Conservation (phyloP, 208 protist species). For the Crithidia fasciculata region DNA sequence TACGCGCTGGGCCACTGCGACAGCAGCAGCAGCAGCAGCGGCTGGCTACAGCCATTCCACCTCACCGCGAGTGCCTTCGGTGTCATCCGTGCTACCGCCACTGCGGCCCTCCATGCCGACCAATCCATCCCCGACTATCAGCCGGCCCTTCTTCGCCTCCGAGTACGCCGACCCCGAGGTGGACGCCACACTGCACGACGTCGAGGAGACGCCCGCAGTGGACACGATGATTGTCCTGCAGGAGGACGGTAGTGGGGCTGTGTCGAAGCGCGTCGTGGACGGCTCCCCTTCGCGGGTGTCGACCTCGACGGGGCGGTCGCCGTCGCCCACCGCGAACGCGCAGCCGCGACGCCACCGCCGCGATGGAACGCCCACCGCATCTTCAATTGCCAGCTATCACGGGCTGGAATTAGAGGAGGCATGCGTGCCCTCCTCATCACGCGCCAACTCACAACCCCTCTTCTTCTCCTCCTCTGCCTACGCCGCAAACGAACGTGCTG, state of each 20-base stretch:
- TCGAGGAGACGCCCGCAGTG: constrained; percentile 31
- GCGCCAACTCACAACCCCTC: not conserved
- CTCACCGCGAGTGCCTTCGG: not conserved
- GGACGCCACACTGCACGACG: constrained; percentile 48
- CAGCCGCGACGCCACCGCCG: constrained; percentile 5
- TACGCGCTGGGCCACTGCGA: not conserved
- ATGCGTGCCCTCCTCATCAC: not conserved
- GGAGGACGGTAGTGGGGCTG: constrained; percentile 40
- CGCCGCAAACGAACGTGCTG: not conserved
- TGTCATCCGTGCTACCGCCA: not conserved
- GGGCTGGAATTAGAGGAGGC: not conserved
- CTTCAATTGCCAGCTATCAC: constrained; percentile 6
- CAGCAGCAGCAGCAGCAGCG: not conserved
- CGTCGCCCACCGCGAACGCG: not conserved
- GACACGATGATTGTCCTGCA: constrained; percentile 46
- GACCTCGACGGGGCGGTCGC: constrained; percentile 7
- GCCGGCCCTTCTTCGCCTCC: constrained; percentile 36
- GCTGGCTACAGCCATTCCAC: constrained; percentile 11
- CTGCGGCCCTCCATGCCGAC: not conserved
- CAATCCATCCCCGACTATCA: not conserved
- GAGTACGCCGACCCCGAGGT: constrained; percentile 49
- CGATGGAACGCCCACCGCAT: not conserved
- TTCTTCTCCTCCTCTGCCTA: not conserved
- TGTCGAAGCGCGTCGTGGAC: constrained; percentile 41
- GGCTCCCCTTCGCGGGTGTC: constrained; percentile 15